A percentile compares a stretch with the other conserved stretches of the same genome.
phyloP scores from a whole-genome alignment of 2,329 filamentous ascomycete species.

The Claviceps pazoutovae region DNA sequence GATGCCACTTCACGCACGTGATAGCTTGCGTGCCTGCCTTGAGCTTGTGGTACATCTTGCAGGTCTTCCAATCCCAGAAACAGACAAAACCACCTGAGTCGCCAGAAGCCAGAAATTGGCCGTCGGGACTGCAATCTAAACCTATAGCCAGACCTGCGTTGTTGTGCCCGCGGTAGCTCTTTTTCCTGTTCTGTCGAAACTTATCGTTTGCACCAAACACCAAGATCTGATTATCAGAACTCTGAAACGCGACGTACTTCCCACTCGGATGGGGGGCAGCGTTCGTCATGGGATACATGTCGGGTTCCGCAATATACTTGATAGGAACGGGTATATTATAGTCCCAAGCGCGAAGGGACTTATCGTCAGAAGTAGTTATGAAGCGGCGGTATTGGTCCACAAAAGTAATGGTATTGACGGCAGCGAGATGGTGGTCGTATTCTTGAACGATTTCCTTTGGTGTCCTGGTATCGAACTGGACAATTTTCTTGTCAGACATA shows the following conservation, averaged over 20 bases:
- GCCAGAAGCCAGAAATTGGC: constrained; percentile 76
- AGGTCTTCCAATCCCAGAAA: constrained; percentile 99
- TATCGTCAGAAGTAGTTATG: constrained; percentile 96
- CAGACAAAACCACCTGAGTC: constrained; percentile 82
- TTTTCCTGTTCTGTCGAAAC: constrained; percentile 95
- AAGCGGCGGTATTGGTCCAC: constrained; percentile 90
- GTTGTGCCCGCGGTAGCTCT: constrained; percentile 90
- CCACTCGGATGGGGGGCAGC: constrained; percentile 73
- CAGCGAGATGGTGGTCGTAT: constrained; percentile 96
- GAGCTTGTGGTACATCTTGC: constrained; percentile 97
- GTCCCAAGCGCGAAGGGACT: constrained; percentile 91
- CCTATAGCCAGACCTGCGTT: constrained; percentile 90
- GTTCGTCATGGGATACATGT: constrained; percentile 94
- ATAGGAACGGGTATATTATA: constrained; percentile 97
- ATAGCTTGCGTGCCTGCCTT: constrained; percentile 70
- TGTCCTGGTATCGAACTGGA: constrained; percentile 84
- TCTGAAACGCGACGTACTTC: constrained; percentile 91
- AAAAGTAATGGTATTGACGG: constrained; percentile 94
- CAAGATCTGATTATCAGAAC: constrained; percentile 88
- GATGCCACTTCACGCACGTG: constrained; percentile 87
- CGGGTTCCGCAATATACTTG: constrained; percentile 93
- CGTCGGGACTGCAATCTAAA: constrained; percentile 76
- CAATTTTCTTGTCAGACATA: constrained; percentile 98
- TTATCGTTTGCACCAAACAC: constrained; percentile 92
- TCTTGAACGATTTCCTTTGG: constrained; percentile 75